These are phyloP conservation scores for Coemansia sp. DNA, from an alignment of 192 early-diverging fungal genomes.

Conservation along the genomic window DNA sequence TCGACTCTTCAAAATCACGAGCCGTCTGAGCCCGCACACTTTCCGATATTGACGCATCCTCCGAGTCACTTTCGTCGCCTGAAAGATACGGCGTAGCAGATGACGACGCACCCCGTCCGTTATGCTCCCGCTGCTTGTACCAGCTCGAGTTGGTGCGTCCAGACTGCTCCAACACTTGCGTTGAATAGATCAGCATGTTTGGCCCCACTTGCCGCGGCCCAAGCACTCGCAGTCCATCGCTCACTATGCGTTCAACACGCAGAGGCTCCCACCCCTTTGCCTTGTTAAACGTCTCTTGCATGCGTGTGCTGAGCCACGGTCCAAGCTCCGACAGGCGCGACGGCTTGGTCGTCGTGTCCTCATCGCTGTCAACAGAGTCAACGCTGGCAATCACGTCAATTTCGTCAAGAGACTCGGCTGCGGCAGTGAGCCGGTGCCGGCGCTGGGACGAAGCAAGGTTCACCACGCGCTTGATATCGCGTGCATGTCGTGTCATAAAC, in stretches of 20 bases:
- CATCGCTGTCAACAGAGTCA: slow-evolving; percentile 10
- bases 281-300: slow-evolving; percentile 32
- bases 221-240: slow-evolving; percentile 32
- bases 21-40: slow-evolving; percentile 40
- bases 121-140: slow-evolving; percentile 24
- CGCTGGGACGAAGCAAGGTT: slow-evolving; percentile 34
- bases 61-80: slow-evolving; percentile 32
- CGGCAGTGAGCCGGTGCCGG: slow-evolving; percentile 23
- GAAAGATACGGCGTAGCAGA: slow-evolving; percentile 38
- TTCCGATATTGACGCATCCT: not conserved
- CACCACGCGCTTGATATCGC: slow-evolving; percentile 40
- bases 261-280: slow-evolving; percentile 54
- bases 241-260: slow-evolving; percentile 32
- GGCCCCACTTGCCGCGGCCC: slow-evolving; percentile 38
- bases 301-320: slow-evolving; percentile 37
- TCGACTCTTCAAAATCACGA: slow-evolving; percentile 72
- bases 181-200: slow-evolving; percentile 50
- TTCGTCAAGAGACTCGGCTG: slow-evolving; percentile 29
- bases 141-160: slow-evolving; percentile 24
- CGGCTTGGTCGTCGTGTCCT: slow-evolving; percentile 20
- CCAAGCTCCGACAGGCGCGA: slow-evolving; percentile 45
- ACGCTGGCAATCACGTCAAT: slow-evolving; percentile 6
- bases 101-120: slow-evolving; percentile 11
- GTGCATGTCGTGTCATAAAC: slow-evolving; percentile 42
- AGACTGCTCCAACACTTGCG: slow-evolving; percentile 24